A percentile compares a stretch with the other conserved stretches of the same genome.
These are phyloP conservation scores for Penicillium alfredii DNA, from an alignment of 495 filamentous ascomycete genomes.

Conservation along the genomic window DNA sequence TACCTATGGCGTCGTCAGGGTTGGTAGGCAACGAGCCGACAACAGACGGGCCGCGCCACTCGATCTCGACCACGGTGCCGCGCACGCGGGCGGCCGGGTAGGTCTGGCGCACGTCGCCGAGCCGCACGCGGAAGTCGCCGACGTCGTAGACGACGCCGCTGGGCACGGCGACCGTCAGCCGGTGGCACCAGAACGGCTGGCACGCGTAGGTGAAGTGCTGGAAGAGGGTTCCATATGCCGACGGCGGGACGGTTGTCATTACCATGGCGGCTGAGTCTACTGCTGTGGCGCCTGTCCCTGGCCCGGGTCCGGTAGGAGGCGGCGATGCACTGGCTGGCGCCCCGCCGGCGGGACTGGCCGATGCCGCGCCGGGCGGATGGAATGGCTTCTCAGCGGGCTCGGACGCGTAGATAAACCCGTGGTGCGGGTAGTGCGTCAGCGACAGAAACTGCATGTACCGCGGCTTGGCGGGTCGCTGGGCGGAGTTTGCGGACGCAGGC, in stretches of 20 bases:
- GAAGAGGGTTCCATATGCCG: slow-evolving; percentile 31
- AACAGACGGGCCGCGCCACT: slow-evolving; percentile 39
- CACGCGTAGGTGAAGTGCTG: slow-evolving; percentile 42
- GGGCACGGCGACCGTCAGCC: slow-evolving; percentile 37
- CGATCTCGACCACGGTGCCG: slow-evolving; percentile 40
- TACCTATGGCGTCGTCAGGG: slow-evolving; percentile 1
- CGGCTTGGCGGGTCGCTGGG: slow-evolving; percentile 23
- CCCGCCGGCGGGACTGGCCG: neutral
- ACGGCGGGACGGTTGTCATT: slow-evolving; percentile 36
- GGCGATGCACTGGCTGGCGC: neutral
- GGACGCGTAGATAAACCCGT: slow-evolving; percentile 44
- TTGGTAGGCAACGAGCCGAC: slow-evolving; percentile 22
- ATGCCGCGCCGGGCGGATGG: slow-evolving; percentile 6
- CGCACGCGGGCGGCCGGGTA: slow-evolving; percentile 32
- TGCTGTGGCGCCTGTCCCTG: slow-evolving; percentile 1
- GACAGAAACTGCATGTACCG: slow-evolving; percentile 45
- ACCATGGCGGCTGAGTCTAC: slow-evolving; percentile 21
- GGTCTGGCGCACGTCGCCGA: slow-evolving; percentile 42
- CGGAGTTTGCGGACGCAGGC: slow-evolving; percentile 21
- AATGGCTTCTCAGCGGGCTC: slow-evolving; percentile 19
- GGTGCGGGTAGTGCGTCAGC: slow-evolving; percentile 33
- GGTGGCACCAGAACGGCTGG: slow-evolving; percentile 42
- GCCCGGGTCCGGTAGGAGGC: neutral
- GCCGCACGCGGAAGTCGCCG: slow-evolving; percentile 39
- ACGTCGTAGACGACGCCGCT: slow-evolving; percentile 39